Base-by-base conservation (phyloP, 352 stramenopile species). In the Peronosclerospora sorghi region DNA sequence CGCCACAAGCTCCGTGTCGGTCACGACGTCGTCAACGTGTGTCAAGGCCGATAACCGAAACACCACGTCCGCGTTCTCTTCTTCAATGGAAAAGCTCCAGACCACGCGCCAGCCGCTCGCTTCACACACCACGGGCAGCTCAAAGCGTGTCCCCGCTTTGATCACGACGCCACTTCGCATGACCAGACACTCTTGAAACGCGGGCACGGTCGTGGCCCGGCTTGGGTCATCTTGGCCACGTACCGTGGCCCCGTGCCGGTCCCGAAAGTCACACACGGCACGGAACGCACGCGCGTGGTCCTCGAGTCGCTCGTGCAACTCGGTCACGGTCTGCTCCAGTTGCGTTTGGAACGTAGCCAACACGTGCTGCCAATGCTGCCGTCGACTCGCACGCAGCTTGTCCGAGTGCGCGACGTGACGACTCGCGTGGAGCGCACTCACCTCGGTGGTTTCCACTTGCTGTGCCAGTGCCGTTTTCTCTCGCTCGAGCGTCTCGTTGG, bases 21-120 rank as follows among this genome's bases (percentile, higher is more conserved):
- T 55, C 23, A 39, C 45, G 10, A 44, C 54, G 2, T 32, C 24
- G 32, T 48, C 30, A 6, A 3, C 6, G 10, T 35, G 24, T 30
- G 41, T 41, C 34, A 28, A 43, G n/a, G 58, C 45, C 0, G 26
- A 56, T 2, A 89, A 35, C 2, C 59, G 53, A 44, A 85, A 91
- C 5, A 54, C 52, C 0, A 91, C 65, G 40, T 88, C 74, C 1
- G 70, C 72, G 1, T 49, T 56, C 23, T 85, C 72, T 28, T 91
- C 78, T 32, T 80, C 82, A 0, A 91, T 59, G 0, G 54, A 62
- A 39, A 91, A 91, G 32, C 54, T 87, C 78, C 78, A 91, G n/a
- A 79, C 67, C 10, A 91, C 70, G n/a, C 72, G 71, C 50, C 56
- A 72, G 2, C 69, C 70, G 3, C 54, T 51, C 26, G 67, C 67